A percentile compares a stretch with the other conserved stretches of the same genome.
Evolutionary conservation across 78 protist genomes (phyloP).

Genomic region (Emiliania huxleyi): DNA sequence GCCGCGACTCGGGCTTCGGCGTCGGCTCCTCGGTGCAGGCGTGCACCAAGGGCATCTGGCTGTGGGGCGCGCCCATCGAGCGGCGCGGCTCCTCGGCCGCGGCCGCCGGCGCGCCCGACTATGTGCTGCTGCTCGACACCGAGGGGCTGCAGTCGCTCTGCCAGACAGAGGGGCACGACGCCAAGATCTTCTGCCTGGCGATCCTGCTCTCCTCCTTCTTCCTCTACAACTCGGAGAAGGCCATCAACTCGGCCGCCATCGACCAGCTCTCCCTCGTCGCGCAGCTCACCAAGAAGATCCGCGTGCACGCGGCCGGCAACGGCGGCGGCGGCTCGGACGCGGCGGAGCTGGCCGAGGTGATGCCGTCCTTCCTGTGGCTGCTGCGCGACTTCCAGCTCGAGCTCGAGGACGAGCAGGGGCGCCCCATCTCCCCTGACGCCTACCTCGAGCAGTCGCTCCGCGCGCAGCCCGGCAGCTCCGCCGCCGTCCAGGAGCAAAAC

Average conservation of each 20-base stretch:
- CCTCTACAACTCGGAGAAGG: constrained; percentile 40
- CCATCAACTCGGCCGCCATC: constrained; percentile 22
- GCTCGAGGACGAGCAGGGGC: neutral
- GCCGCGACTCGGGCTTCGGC: neutral
- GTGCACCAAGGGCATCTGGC: constrained; percentile 57
- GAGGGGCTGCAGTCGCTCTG: constrained; percentile 43
- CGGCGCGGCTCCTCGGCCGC: neutral
- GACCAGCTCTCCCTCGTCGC: constrained; percentile 46
- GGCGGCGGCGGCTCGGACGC: neutral
- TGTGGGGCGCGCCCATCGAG: constrained; percentile 40
- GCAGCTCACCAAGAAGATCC: constrained; percentile 41
- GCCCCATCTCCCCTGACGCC: neutral
- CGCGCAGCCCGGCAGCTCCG: neutral
- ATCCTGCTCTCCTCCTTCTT: constrained; percentile 44
- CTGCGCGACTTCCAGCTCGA: constrained; percentile 45
- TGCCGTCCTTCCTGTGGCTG: constrained; percentile 52
- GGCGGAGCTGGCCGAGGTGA: neutral
- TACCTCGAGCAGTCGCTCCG: constrained; percentile 33
- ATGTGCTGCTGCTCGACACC: constrained; percentile 22
- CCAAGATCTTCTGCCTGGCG: constrained; percentile 41
- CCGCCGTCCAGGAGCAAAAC: neutral
- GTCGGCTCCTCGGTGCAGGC: constrained; percentile 42
- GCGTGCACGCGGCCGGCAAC: neutral
- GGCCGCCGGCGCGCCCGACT: neutral
- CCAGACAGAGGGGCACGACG: constrained; percentile 30